These are phyloP conservation scores for Ceratocystis alfenasii DNA, from an alignment of 2,329 filamentous ascomycete genomes.

Conservation along the genomic window DNA sequence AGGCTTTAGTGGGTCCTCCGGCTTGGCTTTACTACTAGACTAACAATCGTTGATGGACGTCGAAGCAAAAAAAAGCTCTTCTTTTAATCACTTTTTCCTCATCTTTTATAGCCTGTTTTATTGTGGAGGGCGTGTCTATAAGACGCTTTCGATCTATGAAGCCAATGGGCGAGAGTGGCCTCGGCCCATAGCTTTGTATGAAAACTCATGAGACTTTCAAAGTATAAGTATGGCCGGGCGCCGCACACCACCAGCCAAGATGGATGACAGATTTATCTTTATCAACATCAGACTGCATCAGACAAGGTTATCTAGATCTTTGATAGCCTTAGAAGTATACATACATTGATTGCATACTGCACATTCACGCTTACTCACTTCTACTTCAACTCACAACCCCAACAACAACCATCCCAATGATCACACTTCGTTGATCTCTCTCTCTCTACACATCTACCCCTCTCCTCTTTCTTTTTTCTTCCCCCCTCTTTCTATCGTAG, in stretches of 20 bases:
- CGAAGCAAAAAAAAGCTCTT: neutral
- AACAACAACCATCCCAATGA: constrained; percentile 3
- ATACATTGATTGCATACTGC: neutral
- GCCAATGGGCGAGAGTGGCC: neutral
- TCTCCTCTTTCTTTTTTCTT: neutral
- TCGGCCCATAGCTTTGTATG: neutral
- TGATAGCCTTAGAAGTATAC: neutral
- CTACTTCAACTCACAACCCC: neutral
- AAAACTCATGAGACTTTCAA: neutral
- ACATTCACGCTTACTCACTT: neutral
- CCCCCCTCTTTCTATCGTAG: neutral
- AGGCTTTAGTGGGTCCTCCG: constrained; percentile 7
- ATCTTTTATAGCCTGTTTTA: neutral
- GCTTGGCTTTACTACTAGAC: neutral
- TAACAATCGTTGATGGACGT: neutral
- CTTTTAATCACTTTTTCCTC: neutral
- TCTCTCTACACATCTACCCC: neutral
- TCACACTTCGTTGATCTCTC: constrained; percentile 3
- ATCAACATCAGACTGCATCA: too few relatives aligned
- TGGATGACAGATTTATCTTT: neutral
- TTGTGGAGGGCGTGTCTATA: neutral
- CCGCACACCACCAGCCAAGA: neutral
- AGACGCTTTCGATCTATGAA: neutral
- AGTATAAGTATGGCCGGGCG: constrained; percentile 3
- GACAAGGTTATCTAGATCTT: neutral